Conservation (phyloP, 73 alveolate genomes). For the Paramecium sonneborni region DNA sequence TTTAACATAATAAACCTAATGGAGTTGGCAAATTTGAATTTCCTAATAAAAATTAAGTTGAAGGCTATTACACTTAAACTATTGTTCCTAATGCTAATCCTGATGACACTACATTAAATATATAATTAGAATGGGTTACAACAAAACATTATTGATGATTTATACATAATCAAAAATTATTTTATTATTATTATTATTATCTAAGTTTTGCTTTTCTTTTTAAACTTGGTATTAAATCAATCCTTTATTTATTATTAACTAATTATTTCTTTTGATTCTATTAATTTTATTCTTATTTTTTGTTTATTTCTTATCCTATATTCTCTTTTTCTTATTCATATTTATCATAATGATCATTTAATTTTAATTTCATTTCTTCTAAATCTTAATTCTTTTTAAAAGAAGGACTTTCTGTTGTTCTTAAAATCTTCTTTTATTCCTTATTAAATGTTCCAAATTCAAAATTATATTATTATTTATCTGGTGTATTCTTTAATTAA, state of each 20-base stretch:
- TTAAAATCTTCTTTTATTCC: not conserved
- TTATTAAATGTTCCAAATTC: constrained; percentile 47
- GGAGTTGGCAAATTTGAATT: constrained; percentile 92
- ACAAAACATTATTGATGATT: constrained; percentile 8
- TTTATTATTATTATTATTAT: not conserved
- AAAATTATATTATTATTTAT: not conserved
- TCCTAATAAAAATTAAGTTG: constrained; percentile 85
- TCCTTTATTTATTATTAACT: not conserved
- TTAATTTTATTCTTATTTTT: not conserved
- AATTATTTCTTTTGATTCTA: not conserved
- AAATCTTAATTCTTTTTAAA: not conserved
- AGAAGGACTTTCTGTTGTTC: not conserved
- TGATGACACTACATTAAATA: constrained; percentile 40
- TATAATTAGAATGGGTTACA: constrained; percentile 50
- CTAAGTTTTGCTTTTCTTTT: not conserved
- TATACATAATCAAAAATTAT: not conserved
- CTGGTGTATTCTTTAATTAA: not conserved
- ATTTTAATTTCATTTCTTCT: constrained; percentile 22
- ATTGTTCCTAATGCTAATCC: constrained; percentile 57
- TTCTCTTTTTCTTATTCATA: not conserved
- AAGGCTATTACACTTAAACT: constrained; percentile 84
- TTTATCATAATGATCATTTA: constrained; percentile 8
- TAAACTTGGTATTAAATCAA: constrained; percentile 12
- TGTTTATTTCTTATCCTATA: not conserved
- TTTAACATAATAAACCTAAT: constrained; percentile 89